Evolutionary conservation across 192 early-diverging fungal species (phyloP), one percentile per base, ranked within the genome.

Genomic region (Pilaira anomala): DNA sequence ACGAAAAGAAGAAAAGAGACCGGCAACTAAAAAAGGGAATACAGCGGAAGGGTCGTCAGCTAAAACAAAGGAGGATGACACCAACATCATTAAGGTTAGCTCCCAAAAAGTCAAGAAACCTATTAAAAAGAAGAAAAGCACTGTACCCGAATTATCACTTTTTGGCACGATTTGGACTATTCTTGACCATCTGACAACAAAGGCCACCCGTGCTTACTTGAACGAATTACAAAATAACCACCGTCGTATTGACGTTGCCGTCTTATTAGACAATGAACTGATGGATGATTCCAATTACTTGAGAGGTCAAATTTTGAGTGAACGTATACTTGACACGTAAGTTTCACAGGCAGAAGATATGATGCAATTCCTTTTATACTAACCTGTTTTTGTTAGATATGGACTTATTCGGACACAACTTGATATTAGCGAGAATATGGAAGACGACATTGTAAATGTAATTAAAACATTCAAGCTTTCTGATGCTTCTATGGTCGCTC

Each of bases 151-250:
- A 26, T 62, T 78, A 63, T 68, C 76, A 59, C 39, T 78, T 7
- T 78, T 78, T 71, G 76, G 76, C 8, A 74, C 64, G 13, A 74
- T 74, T 3, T 78, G 76, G 76, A 78, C 76, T 6, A 33, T 74
- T 18, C 28, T 78, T 2, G 76, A 78, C 36, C 39, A 68, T 19
- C 74, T 78, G 64, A 62, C 68, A 6, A 74, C 76, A 4, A 26
- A 50, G 29, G 49, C 58, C 8, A 78, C 76, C 5, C 49, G 72
- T 36, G 7, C 1, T 8, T 74, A 64, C 33, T 56, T 76, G 19
- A 25, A 26, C 1, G 41, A 18, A 46, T 36, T 65, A 39, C 49
- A 63, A 5, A 30, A 39, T 19, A 39, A 28, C 3, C 28, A 49
- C 26, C 33, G 39, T 24, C 11, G 30, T 1, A 16, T 57, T 1